Conservation (phyloP, 257 asterid species). For the Forsythia viridissima region DNA sequence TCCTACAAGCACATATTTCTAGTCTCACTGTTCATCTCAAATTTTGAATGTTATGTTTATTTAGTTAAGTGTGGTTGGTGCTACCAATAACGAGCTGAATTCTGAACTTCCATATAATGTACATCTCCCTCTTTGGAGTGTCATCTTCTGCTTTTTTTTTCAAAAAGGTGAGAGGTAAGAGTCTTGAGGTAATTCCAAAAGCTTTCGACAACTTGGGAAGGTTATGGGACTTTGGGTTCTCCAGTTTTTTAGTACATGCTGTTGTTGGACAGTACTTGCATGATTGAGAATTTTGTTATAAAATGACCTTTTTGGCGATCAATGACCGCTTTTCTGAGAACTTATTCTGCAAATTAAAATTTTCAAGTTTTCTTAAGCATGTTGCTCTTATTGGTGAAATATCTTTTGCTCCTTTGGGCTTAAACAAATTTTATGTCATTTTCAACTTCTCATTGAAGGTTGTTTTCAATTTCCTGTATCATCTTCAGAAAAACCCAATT, state of each 20-base stretch:
- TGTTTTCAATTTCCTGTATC: neutral
- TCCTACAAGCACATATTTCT: neutral
- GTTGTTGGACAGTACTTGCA: constrained; percentile 4
- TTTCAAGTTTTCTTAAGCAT: neutral
- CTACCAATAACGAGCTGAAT: neutral
- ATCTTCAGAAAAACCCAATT: neutral
- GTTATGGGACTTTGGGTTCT: neutral
- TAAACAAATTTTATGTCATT: neutral
- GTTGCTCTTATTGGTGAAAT: constrained; percentile 4
- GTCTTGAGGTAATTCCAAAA: neutral
- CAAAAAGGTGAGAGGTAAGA: neutral
- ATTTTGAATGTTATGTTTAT: neutral
- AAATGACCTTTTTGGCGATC: neutral
- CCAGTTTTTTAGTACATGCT: neutral
- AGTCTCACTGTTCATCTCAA: neutral
- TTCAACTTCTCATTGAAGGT: neutral
- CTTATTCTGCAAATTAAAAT: neutral
- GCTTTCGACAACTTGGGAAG: neutral
- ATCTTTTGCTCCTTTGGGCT: neutral
- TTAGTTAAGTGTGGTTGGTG: neutral
- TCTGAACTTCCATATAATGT: neutral
- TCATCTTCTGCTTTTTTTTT: neutral
- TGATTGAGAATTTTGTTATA: constrained; percentile 5
- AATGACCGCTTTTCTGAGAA: neutral
- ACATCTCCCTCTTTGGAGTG: no score